These are phyloP conservation scores for Chrysochromulina parva DNA, from an alignment of 78 protist genomes.

Conservation along the genomic window DNA sequence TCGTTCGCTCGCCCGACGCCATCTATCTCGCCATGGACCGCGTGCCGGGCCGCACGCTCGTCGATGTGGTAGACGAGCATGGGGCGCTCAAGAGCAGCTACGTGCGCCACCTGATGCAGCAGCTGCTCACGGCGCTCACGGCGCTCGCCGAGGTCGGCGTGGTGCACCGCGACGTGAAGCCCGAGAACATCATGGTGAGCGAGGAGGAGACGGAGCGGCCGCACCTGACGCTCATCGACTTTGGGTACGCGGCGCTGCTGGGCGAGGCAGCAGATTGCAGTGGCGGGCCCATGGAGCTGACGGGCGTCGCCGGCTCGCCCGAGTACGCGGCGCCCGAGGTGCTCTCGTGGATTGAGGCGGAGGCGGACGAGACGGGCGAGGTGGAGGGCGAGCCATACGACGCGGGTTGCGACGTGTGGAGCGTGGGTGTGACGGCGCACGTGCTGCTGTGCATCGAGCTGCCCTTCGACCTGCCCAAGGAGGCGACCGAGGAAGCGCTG, in stretches of 20 bases:
- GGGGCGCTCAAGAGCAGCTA: neutral
- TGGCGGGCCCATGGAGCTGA: neutral
- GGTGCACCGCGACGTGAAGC: neutral
- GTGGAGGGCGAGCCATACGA: neutral
- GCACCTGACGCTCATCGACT: neutral
- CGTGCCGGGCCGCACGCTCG: neutral
- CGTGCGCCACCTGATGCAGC: neutral
- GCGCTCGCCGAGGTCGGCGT: neutral
- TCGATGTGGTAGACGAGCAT: neutral
- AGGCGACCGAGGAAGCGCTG: neutral
- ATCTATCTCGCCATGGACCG: neutral
- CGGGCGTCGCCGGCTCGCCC: neutral
- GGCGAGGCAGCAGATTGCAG: neutral
- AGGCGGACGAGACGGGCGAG: neutral
- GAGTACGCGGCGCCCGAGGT: conserved; percentile 10
- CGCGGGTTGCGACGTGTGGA: neutral
- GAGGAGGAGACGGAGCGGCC: neutral
- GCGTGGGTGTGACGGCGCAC: neutral
- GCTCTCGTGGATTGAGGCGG: neutral
- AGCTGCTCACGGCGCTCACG: neutral
- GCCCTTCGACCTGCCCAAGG: neutral
- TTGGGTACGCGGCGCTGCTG: neutral
- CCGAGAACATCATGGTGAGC: neutral
- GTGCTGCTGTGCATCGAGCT: neutral
- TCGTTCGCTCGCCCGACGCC: neutral